Evolutionary conservation across 257 asterid species (phyloP), one percentile per base, ranked within the genome.

Genomic region (Nicotiana undulata): DNA sequence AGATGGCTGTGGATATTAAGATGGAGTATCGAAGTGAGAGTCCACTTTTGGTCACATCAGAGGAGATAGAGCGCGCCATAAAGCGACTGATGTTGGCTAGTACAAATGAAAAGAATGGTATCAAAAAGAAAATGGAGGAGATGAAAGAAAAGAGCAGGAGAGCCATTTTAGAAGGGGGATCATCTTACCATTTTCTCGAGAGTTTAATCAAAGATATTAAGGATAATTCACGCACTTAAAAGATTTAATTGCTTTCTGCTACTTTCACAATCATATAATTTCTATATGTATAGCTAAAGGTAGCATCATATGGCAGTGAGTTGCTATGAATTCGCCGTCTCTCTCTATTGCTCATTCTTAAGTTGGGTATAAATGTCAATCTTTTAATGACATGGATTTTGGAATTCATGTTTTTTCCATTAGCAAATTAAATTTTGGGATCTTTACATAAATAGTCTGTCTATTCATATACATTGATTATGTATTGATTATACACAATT

Each of bases 151-250:
- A 80, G 59, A 87, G 90, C 20, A 89, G 88, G 84, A 40, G 28
- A 68, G 92, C 90, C 18, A 37, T 92, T 67, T 3, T 10, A 74
- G 89, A 86, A 72, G 92, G 87, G 9, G 97, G 95, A 32, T 88
- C 97, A 29, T 92, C 97, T 4, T 85, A 75, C 29, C 70, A 17
- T 17, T 87, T 86, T 26, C 81, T 79, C 11, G 17, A 11, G 75
- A 44, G 31, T 46, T 90, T 91, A 4, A 82, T 87, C 28, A 81
- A 89, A 17, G 86, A 88, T 77, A 84, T 88, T 4, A 85, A 44
- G 59, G 22, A 44, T 16, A 3, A 40, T 10, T 40, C 32, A 28
- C 12, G 56, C 32, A 20, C 6, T 40, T 40, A 11, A 37, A 37
- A 29, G 9, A 40, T 44, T 20, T 68, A 20, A 40, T 67, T 67